These are phyloP conservation scores for Gymnopus androsaceus DNA, from an alignment of 1,284 basidiomycete species.

Conservation along the genomic window DNA sequence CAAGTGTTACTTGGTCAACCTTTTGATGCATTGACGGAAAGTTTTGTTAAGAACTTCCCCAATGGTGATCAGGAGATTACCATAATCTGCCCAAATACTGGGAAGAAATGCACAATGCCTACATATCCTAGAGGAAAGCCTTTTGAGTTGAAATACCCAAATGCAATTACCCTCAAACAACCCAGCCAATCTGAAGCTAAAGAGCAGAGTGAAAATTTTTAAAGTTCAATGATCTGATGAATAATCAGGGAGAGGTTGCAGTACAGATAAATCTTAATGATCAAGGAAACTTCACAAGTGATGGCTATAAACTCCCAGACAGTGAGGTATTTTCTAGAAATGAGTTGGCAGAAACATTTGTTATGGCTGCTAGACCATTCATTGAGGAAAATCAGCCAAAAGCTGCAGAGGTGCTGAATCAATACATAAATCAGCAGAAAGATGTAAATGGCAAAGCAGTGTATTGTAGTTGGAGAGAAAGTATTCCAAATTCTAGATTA, in stretches of 20 bases:
- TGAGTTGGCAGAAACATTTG: slow-evolving; percentile 4
- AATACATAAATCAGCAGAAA: no score
- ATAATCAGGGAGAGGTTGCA: slow-evolving; percentile 10
- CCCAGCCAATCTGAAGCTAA: neutral
- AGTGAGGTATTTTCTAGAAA: neutral
- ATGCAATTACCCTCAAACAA: neutral
- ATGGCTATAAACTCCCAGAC: neutral
- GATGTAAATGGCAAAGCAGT: neutral
- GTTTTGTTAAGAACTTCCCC: neutral
- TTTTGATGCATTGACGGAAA: neutral
- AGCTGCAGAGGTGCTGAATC: no score
- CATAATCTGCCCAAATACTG: neutral
- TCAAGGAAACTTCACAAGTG: neutral
- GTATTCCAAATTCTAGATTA: no score
- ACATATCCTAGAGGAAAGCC: neutral
- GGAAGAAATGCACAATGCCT: neutral
- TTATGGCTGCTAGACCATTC: neutral
- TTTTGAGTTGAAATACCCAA: neutral
- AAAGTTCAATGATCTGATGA: slow-evolving; percentile 1
- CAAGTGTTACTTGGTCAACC: slow-evolving; percentile 3
- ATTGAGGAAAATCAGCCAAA: no score
- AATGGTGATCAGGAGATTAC: neutral
- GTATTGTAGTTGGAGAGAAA: neutral
- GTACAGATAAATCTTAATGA: neutral
- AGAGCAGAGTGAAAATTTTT: neutral